Conservation (phyloP, 2,329 filamentous ascomycete species). For the Trichoderma asperellum region DNA sequence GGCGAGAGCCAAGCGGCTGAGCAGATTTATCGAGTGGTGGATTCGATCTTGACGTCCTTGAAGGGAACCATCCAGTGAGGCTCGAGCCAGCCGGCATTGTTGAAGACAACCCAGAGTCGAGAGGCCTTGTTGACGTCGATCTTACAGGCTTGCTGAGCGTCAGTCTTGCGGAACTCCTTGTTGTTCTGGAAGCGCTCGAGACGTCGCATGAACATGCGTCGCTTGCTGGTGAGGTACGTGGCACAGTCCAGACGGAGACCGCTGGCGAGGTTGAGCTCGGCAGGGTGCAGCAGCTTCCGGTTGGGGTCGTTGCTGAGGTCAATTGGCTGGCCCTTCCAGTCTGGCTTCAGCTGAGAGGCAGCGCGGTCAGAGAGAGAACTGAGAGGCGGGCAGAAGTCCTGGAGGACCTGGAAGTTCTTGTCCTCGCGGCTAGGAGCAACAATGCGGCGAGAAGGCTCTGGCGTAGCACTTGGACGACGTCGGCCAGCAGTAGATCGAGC, state of each 20-base stretch:
- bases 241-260: constrained; percentile 82
- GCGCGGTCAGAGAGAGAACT: constrained; percentile 66
- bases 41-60: constrained; percentile 34
- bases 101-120: constrained; percentile 87
- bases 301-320: constrained; percentile 76
- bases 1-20: not conserved
- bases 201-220: constrained; percentile 81
- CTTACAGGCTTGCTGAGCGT: constrained; percentile 95
- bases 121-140: constrained; percentile 98
- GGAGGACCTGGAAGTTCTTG: constrained; percentile 74
- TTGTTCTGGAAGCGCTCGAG: constrained; percentile 67
- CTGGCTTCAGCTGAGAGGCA: constrained; percentile 73
- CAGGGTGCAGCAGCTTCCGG: constrained; percentile 70
- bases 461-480: constrained; percentile 51
- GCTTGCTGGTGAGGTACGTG: constrained; percentile 90
- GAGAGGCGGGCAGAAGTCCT: constrained; percentile 73
- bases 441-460: constrained; percentile 55
- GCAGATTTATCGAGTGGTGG: not conserved
- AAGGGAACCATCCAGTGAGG: constrained; percentile 48
- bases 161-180: constrained; percentile 93
- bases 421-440: constrained; percentile 75
- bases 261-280: constrained; percentile 76
- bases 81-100: constrained; percentile 83
- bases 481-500: constrained; percentile 38
- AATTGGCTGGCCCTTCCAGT: constrained; percentile 82